These are phyloP conservation scores for Lactarius vividus DNA, from an alignment of 768 basidiomycete species.

Conservation along the genomic window DNA sequence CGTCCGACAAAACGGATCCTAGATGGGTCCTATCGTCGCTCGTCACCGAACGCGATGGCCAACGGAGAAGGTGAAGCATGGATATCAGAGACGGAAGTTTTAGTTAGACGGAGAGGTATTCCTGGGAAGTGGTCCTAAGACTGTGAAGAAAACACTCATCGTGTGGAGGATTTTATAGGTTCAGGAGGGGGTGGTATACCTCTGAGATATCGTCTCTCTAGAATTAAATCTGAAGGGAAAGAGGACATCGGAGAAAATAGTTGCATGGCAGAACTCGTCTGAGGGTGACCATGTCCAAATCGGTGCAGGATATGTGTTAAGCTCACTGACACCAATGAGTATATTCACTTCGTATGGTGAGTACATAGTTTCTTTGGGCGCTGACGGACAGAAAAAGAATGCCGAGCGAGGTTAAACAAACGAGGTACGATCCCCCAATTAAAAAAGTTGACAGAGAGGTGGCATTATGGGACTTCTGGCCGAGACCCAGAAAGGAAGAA, in stretches of 20 bases:
- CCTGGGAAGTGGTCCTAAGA: slow-evolving; percentile 7
- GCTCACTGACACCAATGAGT: slow-evolving; percentile 20
- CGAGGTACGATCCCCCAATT: slow-evolving; percentile 11
- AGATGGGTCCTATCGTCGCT: slow-evolving; percentile 3
- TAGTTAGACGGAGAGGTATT: slow-evolving; percentile 13
- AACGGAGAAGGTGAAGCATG: slow-evolving; percentile 19
- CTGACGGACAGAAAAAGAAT: slow-evolving; percentile 20
- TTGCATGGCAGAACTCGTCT: slow-evolving; percentile 1
- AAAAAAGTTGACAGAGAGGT: slow-evolving; percentile 24
- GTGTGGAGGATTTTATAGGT: slow-evolving; percentile 22
- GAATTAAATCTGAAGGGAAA: slow-evolving; percentile 17
- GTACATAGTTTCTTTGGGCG: slow-evolving; percentile 10
- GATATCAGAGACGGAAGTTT: background rate
- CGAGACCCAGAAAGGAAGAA: slow-evolving; percentile 21
- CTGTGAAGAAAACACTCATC: slow-evolving; percentile 8
- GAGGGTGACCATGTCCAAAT: slow-evolving; percentile 21
- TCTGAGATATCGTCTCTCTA: background rate
- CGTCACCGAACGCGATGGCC: slow-evolving; percentile 18
- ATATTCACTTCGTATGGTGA: slow-evolving; percentile 12
- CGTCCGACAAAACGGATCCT: slow-evolving; percentile 9
- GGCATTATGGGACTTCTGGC: slow-evolving; percentile 20
- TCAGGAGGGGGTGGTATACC: slow-evolving; percentile 1
- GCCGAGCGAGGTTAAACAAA: slow-evolving; percentile 10
- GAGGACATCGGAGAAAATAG: slow-evolving; percentile 3
- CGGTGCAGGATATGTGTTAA: slow-evolving; percentile 7